phyloP scores from a whole-genome alignment of 495 filamentous ascomycete species.

The Penicillium bialowiezense region DNA sequence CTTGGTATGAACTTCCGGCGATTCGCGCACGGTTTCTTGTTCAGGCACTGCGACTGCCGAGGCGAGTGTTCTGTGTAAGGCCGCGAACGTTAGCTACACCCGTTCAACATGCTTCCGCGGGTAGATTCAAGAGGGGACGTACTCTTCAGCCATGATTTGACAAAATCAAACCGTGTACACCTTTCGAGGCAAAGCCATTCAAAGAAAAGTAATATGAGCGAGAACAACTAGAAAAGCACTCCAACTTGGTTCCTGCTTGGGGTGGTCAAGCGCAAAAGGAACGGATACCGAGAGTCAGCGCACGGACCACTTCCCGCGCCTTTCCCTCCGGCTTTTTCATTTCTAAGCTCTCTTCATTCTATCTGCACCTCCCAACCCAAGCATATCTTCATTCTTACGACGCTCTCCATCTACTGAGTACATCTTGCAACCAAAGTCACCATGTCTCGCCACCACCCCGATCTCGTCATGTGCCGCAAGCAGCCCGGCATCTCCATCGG shows the following conservation, averaged over 20 bases:
- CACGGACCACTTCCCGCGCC: neutral
- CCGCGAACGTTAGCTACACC: neutral
- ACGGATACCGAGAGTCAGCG: neutral
- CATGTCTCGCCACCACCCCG: conserved; percentile 49
- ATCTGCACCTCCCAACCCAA: conserved; percentile 1
- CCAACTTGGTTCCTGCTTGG: neutral
- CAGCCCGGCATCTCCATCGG: conserved; percentile 97
- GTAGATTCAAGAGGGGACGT: conserved; percentile 1
- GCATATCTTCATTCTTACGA: neutral
- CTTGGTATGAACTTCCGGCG: conserved; percentile 44
- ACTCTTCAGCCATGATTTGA: conserved; percentile 2
- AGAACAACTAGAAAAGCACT: neutral
- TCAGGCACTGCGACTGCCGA: conserved; percentile 66
- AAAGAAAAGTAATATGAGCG: neutral
- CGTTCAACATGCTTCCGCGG: neutral
- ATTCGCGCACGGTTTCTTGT: conserved; percentile 26
- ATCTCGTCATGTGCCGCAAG: conserved; percentile 99
- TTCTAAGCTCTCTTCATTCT: conserved; percentile 4
- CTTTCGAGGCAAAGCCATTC: too few relatives aligned
- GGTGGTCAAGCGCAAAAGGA: neutral
- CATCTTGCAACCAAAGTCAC: neutral
- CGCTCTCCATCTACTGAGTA: conserved; percentile 8
- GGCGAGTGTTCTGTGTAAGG: conserved; percentile 46
- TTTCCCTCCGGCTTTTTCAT: conserved; percentile 26
- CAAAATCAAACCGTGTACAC: too few relatives aligned